phyloP scores from a whole-genome alignment of 805 yeast genomes.

The Saturnispora halmiae region DNA sequence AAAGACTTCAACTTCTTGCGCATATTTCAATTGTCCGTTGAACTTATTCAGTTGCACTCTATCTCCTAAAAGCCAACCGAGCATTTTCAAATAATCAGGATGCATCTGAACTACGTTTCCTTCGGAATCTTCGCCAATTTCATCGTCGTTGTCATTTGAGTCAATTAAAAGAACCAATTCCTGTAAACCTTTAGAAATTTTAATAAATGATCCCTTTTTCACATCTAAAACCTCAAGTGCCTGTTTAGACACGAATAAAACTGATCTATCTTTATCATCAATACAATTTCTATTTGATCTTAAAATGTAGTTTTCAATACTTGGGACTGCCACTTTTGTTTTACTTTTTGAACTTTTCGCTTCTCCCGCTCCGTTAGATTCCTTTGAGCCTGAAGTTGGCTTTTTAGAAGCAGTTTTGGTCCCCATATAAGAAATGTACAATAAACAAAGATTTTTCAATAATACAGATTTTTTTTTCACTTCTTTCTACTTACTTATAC shows the following conservation, averaged over 20 bases:
- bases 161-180: constrained; percentile 13
- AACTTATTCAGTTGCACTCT: constrained; percentile 36
- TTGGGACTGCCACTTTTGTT: constrained; percentile 15
- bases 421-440: too few relatives aligned
- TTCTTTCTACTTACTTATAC: not conserved
- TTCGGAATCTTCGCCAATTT: constrained; percentile 19
- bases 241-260: constrained; percentile 21
- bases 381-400: constrained; percentile 10
- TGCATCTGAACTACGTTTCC: constrained; percentile 25
- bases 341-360: constrained; percentile 10
- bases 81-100: constrained; percentile 14
- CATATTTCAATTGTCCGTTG: constrained; percentile 39
- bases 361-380: not conserved
- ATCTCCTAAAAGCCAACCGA: constrained; percentile 26
- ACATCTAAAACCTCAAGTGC: constrained; percentile 19
- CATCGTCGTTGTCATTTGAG: constrained; percentile 15
- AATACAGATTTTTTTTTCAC: not conserved
- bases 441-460: not conserved
- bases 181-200: constrained; percentile 21
- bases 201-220: constrained; percentile 21
- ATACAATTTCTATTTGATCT: constrained; percentile 18
- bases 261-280: constrained; percentile 12
- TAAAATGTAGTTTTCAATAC: constrained; percentile 22
- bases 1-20: constrained; percentile 15
- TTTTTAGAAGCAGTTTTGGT: constrained; percentile 16